Evolutionary conservation across 768 basidiomycete genomes (phyloP), one percentile per base, ranked within the genome.

Genomic region (Tubosaeta sp.): DNA sequence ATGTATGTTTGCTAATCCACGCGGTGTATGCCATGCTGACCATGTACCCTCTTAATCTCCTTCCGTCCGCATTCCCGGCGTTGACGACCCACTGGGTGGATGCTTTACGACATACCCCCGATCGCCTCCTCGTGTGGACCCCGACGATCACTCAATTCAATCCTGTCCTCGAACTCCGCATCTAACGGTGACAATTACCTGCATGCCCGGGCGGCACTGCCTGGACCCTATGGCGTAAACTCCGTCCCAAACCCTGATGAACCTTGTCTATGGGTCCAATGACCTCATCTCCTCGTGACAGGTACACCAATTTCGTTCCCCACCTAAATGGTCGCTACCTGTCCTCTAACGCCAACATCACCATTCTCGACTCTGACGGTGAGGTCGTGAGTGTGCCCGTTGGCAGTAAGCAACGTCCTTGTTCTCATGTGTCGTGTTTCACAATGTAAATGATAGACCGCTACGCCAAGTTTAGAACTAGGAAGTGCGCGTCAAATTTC

Each of bases 311-410:
- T 64, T 87, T 91, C 60, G 82, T 72, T 4, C 84, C 82, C 3
- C 70, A 80, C 43, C 76, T 84, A 67, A 74, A 79, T 8, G 90
- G 87, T 6, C 77, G 84, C 42, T 94, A 92, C 66, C 71, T 97
- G 43, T 83, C 90, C 1, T 89, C 85, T 2, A 95, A 95, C 60
- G 88, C 82, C 50, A 89, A 95, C 70, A 89, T 95, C 64, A 92
- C 91, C 2, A 63, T 87, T 10, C 55, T 75, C 14, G 76, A 79
- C 59, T 59, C 71, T 37, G 50, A 66, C 13, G 74, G 72, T 14
- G 53, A 70, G 25, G 54, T 52, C 1, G 64, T 69, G 53, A 76
- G 67, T 44, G 69, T 76, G 1, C 76, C 79, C 0, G 65, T 80
- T 37, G 80, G 81, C 19, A 70, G 75, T 74, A 53, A 51, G 72